A percentile compares a stretch with the other conserved stretches of the same genome.
Conservation (phyloP, 441 rosid species). For the Adansonia gregorii region DNA sequence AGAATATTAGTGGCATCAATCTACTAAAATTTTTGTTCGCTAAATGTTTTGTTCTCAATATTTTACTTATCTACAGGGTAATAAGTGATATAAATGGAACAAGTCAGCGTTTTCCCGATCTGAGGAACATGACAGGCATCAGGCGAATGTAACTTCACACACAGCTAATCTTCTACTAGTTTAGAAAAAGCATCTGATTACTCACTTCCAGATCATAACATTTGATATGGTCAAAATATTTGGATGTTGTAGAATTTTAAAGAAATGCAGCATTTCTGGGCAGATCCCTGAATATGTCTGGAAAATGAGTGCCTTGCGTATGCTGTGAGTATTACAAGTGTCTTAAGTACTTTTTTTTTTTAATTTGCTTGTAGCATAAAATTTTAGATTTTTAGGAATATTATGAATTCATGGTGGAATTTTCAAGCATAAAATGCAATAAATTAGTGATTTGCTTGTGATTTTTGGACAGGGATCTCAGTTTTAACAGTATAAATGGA, state of each 20-base stretch:
- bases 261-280: constrained; percentile 42
- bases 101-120: constrained; percentile 49
- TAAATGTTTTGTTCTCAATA: not conserved
- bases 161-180: not conserved
- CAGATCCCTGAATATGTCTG: constrained; percentile 43
- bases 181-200: not conserved
- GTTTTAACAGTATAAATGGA: constrained; percentile 50
- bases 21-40: not conserved
- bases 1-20: not conserved
- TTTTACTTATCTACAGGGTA: constrained; percentile 45
- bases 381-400: not conserved
- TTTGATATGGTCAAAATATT: constrained; percentile 13
- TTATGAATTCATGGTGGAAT: not conserved
- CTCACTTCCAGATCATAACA: not conserved
- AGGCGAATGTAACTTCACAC: constrained; percentile 28
- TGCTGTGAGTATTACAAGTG: constrained; percentile 35
- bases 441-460: not conserved
- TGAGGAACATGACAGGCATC: constrained; percentile 34
- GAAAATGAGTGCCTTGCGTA: constrained; percentile 29
- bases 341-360: not conserved
- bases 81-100: constrained; percentile 51
- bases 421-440: not conserved
- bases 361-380: not conserved
- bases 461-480: constrained; percentile 45
- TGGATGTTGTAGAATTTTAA: constrained; percentile 38